These are phyloP conservation scores for Paramecium bursaria DNA, from an alignment of 73 alveolate genomes.

Conservation along the genomic window DNA sequence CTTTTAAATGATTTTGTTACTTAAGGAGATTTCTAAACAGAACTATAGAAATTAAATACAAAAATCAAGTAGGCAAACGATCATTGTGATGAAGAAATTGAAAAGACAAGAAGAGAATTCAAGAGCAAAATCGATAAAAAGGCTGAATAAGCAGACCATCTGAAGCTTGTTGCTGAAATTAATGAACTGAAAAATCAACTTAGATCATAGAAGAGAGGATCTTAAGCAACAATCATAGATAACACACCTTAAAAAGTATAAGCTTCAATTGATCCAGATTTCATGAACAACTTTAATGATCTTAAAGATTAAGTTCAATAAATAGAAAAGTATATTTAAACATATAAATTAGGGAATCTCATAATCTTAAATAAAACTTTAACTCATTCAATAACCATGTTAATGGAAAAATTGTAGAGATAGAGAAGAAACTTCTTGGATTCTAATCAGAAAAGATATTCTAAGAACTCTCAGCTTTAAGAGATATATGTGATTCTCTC, in stretches of 20 bases:
- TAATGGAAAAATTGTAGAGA: background rate
- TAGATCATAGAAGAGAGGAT: background rate
- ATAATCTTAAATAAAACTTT: constrained; percentile 26
- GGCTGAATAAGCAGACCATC: constrained; percentile 5
- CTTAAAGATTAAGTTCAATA: constrained; percentile 32
- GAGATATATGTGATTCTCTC: constrained; percentile 37
- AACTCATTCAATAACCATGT: background rate
- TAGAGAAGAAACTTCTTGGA: constrained; percentile 12
- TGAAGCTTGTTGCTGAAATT: constrained; percentile 1
- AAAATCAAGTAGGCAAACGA: constrained; percentile 18
- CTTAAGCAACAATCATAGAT: background rate
- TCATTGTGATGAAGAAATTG: constrained; percentile 58
- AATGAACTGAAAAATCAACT: background rate
- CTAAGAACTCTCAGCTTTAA: constrained; percentile 1
- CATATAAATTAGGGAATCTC: background rate
- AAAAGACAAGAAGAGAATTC: constrained; percentile 50
- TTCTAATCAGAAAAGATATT: constrained; percentile 15
- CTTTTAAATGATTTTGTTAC: constrained; percentile 26
- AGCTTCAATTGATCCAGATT: constrained; percentile 46
- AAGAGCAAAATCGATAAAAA: constrained; percentile 24
- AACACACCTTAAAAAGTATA: background rate
- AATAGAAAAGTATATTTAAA: constrained; percentile 33
- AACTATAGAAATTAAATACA: background rate
- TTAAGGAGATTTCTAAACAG: constrained; percentile 7
- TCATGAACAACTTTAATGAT: constrained; percentile 34